These are phyloP conservation scores for Gelatoporia subvermispora DNA, from an alignment of 768 basidiomycete species.

Conservation along the genomic window DNA sequence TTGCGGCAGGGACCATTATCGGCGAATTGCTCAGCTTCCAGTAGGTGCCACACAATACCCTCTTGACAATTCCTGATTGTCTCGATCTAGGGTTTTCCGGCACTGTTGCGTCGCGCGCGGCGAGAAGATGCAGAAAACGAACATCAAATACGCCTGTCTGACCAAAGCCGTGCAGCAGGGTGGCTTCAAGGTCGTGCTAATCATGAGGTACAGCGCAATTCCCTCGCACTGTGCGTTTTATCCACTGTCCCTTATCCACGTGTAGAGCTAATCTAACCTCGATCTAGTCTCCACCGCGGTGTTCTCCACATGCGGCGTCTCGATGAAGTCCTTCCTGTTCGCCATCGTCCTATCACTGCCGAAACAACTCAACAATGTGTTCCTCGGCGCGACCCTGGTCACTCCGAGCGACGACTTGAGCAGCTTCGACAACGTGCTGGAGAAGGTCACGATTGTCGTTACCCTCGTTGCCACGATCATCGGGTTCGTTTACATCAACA, in stretches of 20 bases:
- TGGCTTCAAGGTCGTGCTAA: constrained; percentile 75
- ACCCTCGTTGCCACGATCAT: constrained; percentile 67
- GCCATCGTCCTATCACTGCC: constrained; percentile 81
- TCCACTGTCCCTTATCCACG: not conserved
- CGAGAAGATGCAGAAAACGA: constrained; percentile 49
- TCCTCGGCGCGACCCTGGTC: constrained; percentile 68
- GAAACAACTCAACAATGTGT: constrained; percentile 88
- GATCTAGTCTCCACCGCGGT: constrained; percentile 74
- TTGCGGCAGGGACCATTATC: constrained; percentile 72
- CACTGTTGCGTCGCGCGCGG: constrained; percentile 73
- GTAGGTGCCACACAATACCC: constrained; percentile 34
- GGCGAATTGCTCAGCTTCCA: constrained; percentile 85
- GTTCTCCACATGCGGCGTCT: constrained; percentile 86
- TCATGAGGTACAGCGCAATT: constrained; percentile 73
- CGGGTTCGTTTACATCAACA: constrained; percentile 80
- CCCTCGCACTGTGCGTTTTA: constrained; percentile 73
- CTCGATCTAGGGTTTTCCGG: constrained; percentile 63
- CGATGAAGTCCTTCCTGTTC: constrained; percentile 63
- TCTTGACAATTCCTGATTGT: not conserved
- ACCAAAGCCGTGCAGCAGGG: constrained; percentile 71
- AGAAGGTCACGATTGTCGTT: constrained; percentile 57
- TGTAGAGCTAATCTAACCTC: not conserved
- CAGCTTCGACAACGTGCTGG: constrained; percentile 34
- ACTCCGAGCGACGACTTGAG: constrained; percentile 17
- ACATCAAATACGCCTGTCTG: constrained; percentile 41